Evolutionary conservation across 352 stramenopile species (phyloP), one percentile per base, ranked within the genome.

Genomic region (Pythium vanterpoolii): DNA sequence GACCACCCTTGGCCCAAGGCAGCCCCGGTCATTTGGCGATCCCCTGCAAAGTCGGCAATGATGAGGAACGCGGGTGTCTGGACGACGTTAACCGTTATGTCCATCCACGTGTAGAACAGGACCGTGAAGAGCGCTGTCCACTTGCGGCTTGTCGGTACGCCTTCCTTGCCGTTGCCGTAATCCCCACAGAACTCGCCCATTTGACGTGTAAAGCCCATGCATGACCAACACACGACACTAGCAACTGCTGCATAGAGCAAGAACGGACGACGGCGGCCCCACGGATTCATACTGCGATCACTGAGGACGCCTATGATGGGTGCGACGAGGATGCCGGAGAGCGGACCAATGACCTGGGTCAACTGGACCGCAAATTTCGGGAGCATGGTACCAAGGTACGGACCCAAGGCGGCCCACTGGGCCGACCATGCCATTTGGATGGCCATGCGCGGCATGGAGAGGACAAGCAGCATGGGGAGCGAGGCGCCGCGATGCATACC

Each of bases 81-180:
- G 6, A 74, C 71, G 33, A 87, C 19, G 60, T 86, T 84, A 36
- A 83, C 63, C 30, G 67, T 74, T n/a, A 86, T 64, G 47, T 84
- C 76, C 76, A 86, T 86, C 74, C 74, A 83, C 3, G 73, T 53
- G 68, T 86, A 86, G 53, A 78, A 82, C 36, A 82, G 60, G 26
- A 83, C 67, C 0, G 66, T 80, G 27, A 86, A 69, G 23, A 78
- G 40, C 16, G 72, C 61, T 5, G 76, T 86, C 67, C 68, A 86
- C 18, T 56, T 73, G 34, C 72, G 76, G 44, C 69, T 65, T 7
- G 69, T 77, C 9, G 60, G 36, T 48, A 71, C 64, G 16, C 70
- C 73, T 0, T 26, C 45, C 23, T 56, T 64, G 42, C 73, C 73
- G 16, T 60, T 63, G 8, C 66, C 66, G 33, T 73, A 66, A 45